Evolutionary conservation across 768 basidiomycete genomes (phyloP).

Genomic region (Phylloporus sp.): DNA sequence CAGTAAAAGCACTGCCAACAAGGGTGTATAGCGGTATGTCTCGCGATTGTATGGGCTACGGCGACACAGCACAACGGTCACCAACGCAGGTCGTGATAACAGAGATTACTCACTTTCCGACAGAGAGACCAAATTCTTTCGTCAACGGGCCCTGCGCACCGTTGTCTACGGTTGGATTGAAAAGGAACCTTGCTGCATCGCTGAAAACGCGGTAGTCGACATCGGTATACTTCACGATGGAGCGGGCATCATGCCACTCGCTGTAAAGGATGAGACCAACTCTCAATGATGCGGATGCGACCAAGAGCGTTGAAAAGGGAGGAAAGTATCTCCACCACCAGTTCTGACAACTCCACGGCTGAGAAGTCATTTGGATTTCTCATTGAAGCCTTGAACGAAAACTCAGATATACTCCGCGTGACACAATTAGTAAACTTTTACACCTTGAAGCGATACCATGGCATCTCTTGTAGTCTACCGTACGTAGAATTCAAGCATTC

Average conservation of each 20-base stretch:
- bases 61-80: slow-evolving; percentile 5
- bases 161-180: slow-evolving; percentile 47
- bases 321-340: slow-evolving; percentile 12
- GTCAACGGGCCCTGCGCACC: slow-evolving; percentile 59
- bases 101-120: slow-evolving; percentile 73
- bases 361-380: background rate
- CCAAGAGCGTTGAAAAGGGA: slow-evolving; percentile 52
- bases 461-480: too few species aligned
- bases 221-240: slow-evolving; percentile 94
- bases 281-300: slow-evolving; percentile 55
- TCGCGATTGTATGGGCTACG: slow-evolving; percentile 82
- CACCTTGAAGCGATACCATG: too few species aligned
- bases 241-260: slow-evolving; percentile 84
- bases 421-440: too few species aligned
- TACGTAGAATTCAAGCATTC: background rate
- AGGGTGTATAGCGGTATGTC: slow-evolving; percentile 95
- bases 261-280: slow-evolving; percentile 76
- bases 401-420: too few species aligned
- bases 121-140: slow-evolving; percentile 31
- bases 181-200: slow-evolving; percentile 78
- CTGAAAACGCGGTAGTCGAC: slow-evolving; percentile 95
- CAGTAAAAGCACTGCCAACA: slow-evolving; percentile 76
- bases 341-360: background rate
- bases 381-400: too few species aligned
- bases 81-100: background rate